Conservation (phyloP, 1,284 basidiomycete species). For the Melanopsichium pennsylvanicum region DNA sequence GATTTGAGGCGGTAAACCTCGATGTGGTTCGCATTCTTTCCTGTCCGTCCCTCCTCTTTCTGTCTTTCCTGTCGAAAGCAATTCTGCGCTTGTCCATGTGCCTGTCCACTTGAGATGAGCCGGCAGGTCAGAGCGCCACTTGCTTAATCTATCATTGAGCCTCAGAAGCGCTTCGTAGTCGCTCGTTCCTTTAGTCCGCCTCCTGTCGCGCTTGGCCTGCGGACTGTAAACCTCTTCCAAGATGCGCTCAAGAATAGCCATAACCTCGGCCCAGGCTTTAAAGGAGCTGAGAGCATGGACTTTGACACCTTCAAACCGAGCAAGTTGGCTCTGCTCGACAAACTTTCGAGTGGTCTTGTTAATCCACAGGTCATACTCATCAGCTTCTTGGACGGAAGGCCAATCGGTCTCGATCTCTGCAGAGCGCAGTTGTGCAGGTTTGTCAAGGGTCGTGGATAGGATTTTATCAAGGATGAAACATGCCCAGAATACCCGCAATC, state of each 20-base stretch:
- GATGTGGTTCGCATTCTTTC: slow-evolving; percentile 22
- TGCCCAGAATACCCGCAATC: slow-evolving; percentile 42
- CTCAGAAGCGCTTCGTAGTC: slow-evolving; percentile 29
- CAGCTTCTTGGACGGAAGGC: slow-evolving; percentile 43
- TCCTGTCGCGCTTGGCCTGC: slow-evolving; percentile 38
- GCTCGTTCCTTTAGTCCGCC: slow-evolving; percentile 22
- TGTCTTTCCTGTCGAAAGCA: not conserved
- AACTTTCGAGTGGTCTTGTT: slow-evolving; percentile 41
- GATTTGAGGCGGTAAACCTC: slow-evolving; percentile 38
- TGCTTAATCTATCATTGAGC: slow-evolving; percentile 17
- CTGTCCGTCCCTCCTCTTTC: slow-evolving; percentile 9
- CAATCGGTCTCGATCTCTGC: slow-evolving; percentile 36
- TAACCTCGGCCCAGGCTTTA: slow-evolving; percentile 44
- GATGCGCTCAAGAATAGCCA: slow-evolving; percentile 48
- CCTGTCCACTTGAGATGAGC: slow-evolving; percentile 35
- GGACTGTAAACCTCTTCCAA: slow-evolving; percentile 47
- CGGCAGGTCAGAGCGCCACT: slow-evolving; percentile 35
- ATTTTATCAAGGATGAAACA: slow-evolving; percentile 53
- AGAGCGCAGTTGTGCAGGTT: slow-evolving; percentile 39
- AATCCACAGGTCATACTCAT: slow-evolving; percentile 48
- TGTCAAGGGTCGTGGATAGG: slow-evolving; percentile 47
- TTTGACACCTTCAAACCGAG: slow-evolving; percentile 37
- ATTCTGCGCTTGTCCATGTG: slow-evolving; percentile 33
- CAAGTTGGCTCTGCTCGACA: slow-evolving; percentile 20
- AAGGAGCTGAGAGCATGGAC: slow-evolving; percentile 47